Conservation (phyloP, 208 protist species). For the Naegleria lovaniensis region DNA sequence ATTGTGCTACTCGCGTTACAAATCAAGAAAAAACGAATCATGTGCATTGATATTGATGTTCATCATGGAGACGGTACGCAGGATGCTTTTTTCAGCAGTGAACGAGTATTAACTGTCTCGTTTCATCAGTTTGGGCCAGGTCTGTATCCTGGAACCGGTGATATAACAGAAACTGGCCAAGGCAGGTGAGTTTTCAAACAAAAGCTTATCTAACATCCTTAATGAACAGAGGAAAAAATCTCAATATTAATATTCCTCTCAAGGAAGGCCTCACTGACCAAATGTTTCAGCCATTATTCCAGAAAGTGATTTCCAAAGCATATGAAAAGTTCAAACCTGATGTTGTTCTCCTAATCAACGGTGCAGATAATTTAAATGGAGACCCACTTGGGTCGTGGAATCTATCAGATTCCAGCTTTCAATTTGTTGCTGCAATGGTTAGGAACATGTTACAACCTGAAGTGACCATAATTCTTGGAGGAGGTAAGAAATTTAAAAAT, state of each 20-base stretch:
- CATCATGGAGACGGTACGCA: slow-evolving; percentile 81
- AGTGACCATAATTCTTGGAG: neutral
- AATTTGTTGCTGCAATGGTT: slow-evolving; percentile 49
- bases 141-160: slow-evolving; percentile 80
- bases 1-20: slow-evolving; percentile 97
- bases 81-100: slow-evolving; percentile 86
- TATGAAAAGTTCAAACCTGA: slow-evolving; percentile 48
- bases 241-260: slow-evolving; percentile 45
- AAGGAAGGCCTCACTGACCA: slow-evolving; percentile 61
- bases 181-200: slow-evolving; percentile 46
- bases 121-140: slow-evolving; percentile 83
- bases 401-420: slow-evolving; percentile 57
- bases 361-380: slow-evolving; percentile 64
- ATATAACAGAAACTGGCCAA: slow-evolving; percentile 41
- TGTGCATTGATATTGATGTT: slow-evolving; percentile 55
- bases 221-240: neutral
- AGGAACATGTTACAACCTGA: neutral
- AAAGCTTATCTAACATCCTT: neutral
- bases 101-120: slow-evolving; percentile 84
- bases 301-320: slow-evolving; percentile 45
- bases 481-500: neutral
- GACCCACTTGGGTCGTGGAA: slow-evolving; percentile 82
- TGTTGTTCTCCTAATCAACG: slow-evolving; percentile 61
- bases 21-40: slow-evolving; percentile 74
- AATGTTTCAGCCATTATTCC: slow-evolving; percentile 57